Conservation (phyloP, 768 basidiomycete genomes). For the Pleurotus platypus region DNA sequence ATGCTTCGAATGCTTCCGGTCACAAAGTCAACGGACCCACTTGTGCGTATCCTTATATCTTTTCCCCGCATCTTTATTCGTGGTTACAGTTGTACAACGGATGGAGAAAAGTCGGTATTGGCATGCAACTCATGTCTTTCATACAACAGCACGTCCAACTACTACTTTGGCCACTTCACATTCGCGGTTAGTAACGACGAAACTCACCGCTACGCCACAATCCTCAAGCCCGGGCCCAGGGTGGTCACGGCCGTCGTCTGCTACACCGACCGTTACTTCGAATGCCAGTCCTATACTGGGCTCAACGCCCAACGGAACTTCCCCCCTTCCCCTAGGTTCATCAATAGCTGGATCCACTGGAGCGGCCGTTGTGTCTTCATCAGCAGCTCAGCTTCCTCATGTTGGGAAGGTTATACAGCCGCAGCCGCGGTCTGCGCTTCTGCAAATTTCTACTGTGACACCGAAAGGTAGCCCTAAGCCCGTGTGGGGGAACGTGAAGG, state of each 20-base stretch:
- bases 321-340: slow-evolving; percentile 33
- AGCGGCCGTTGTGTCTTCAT: slow-evolving; percentile 30
- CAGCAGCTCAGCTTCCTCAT: slow-evolving; percentile 51
- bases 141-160: slow-evolving; percentile 50
- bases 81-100: slow-evolving; percentile 4
- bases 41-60: slow-evolving; percentile 37
- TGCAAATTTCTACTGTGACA: slow-evolving; percentile 13
- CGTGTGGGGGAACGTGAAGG: slow-evolving; percentile 70
- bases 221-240: slow-evolving; percentile 59
- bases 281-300: slow-evolving; percentile 33
- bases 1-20: slow-evolving; percentile 37
- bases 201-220: slow-evolving; percentile 68
- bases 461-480: slow-evolving; percentile 38
- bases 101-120: slow-evolving; percentile 6
- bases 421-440: slow-evolving; percentile 46
- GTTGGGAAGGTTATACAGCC: slow-evolving; percentile 66
- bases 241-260: slow-evolving; percentile 79
- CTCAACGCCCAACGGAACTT: slow-evolving; percentile 33
- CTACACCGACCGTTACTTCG: slow-evolving; percentile 50
- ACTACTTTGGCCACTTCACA: slow-evolving; percentile 55
- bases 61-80: slow-evolving; percentile 1
- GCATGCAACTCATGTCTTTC: slow-evolving; percentile 7
- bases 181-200: slow-evolving; percentile 83
- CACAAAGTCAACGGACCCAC: slow-evolving; percentile 45
- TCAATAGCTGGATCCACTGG: slow-evolving; percentile 28